Evolutionary conservation across 208 protist genomes (phyloP), one percentile per base, ranked within the genome.

Genomic region (Trypanosoma mega): DNA sequence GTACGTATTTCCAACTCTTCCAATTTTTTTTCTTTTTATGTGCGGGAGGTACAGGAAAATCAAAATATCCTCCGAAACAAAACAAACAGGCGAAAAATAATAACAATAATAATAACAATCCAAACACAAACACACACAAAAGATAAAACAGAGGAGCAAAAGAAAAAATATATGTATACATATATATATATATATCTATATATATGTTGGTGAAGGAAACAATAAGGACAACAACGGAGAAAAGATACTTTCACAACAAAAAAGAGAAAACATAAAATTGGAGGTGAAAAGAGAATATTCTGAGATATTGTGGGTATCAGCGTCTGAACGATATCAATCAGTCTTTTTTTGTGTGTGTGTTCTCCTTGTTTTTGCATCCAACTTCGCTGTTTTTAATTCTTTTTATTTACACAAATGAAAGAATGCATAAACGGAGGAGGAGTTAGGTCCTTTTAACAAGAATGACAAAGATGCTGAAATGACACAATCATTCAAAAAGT

Each of bases 121-220:
- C 58, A 64, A 21, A 64, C 47, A 64, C 16, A 64, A 26, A 64
- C 43, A 64, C 26, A 57, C 8, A 64, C 30, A 30, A 9, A 55
- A 9, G 43, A 27, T 16, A 64, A 41, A 57, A 27, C 27, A 21
- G 53, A 45, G 23, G 44, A 64, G 24, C 49, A 36, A 39, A 57
- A 18, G 9, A 6, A 20, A n/a, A 6, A 62, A 54, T 11, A 14
- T 24, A 31, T 30, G 11, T 50, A 30, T 30, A 31, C 14, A 50
- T 50, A 50, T 50, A 50, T 30, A 14, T 30, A 30, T 50, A 50
- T 24, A 50, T 50, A 50, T 30, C 6, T 31, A 43, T 46, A 21
- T 26, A 29, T 43, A 46, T 26, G 12, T 26, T 46, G 6, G 14
- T 34, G 14, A 43, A 23, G 21, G 11, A 61, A 61, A 61, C 16